Conservation (phyloP, 306 rosid species). For the Psophocarpus tetragonolobus region DNA sequence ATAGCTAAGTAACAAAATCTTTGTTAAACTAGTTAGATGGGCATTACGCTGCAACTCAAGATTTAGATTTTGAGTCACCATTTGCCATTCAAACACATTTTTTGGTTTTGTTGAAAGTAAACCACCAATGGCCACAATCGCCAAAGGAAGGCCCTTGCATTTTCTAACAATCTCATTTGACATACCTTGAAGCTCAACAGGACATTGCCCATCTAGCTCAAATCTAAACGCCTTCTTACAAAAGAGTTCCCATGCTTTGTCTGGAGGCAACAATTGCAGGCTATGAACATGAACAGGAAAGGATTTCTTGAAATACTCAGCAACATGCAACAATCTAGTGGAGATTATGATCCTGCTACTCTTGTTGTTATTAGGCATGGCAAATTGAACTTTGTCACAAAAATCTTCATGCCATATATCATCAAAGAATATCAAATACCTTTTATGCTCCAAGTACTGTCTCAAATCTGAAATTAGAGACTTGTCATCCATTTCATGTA, state of each 20-base stretch:
- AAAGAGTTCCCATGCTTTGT: conserved; percentile 29
- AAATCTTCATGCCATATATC: conserved; percentile 18
- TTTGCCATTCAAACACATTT: neutral
- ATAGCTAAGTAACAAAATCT: conserved; percentile 21
- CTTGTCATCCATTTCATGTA: neutral
- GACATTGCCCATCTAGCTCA: neutral
- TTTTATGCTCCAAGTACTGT: neutral
- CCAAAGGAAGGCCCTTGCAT: neutral
- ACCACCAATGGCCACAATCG: conserved; percentile 25
- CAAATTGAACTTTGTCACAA: neutral
- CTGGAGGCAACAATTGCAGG: neutral
- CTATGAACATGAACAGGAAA: neutral
- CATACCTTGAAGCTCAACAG: neutral
- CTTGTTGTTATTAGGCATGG: neutral
- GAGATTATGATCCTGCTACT: conserved; percentile 18
- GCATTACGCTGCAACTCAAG: neutral
- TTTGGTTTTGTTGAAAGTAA: neutral
- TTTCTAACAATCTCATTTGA: neutral
- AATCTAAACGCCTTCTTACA: conserved; percentile 8
- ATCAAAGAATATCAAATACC: conserved; percentile 16
- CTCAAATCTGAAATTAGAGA: neutral
- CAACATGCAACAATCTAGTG: conserved; percentile 8
- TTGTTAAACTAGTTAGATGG: neutral
- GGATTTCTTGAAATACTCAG: conserved; percentile 17
- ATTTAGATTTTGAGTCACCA: neutral